Evolutionary conservation across 2,329 filamentous ascomycete species (phyloP), one percentile per base, ranked within the genome.

Genomic region (Thelonectria blattea): DNA sequence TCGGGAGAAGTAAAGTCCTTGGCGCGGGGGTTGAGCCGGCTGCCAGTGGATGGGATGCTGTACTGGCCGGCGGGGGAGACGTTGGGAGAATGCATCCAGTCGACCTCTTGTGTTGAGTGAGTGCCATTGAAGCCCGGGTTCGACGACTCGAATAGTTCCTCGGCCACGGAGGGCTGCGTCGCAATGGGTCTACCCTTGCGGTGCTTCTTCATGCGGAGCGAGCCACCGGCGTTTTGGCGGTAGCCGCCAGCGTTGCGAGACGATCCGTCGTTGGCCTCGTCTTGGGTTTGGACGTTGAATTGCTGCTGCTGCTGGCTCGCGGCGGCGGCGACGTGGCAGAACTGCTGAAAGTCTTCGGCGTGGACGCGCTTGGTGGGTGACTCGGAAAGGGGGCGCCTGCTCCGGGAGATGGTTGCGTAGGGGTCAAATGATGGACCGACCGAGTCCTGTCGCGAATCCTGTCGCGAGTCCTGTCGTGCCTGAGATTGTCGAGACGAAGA

Each of bases 181-280:
- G 63, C 53, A 12, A 68, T 20, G 22, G 61, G 45, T 15, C 63
- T 67, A 14, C 64, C 61, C 32, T 66, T 72, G 24, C 74, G 72
- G 49, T 70, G 69, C 61, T 75, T 76, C 3, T 63, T 60, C 22
- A 76, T 58, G 10, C 70, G 71, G 30, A 78, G 66, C 4, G 76
- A 78, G 20, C 74, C 74, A n/a, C 74, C 75, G 11, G 67, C 69
- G 24, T 68, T 62, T 41, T 66, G 60, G 30, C 72, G 67, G 18
- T 72, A 77, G 15, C 60, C 62, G 12, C 46, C 7, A 2, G 2
- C 64, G 65, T 20, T 62, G 56, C 20, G 59, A 46, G 3, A 5
- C 12, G 10, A 46, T 57, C 7, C 52, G 56, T 17, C 58, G 61
- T 65, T 50, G 4, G n/a, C 2, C 3, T 8, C 3, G 20, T 39